Percentiles rank a stretch among this genome's conserved stretches.
Evolutionary conservation across 2,329 filamentous ascomycete species (phyloP).

Genomic region (Aspergillus puulaauensis): DNA sequence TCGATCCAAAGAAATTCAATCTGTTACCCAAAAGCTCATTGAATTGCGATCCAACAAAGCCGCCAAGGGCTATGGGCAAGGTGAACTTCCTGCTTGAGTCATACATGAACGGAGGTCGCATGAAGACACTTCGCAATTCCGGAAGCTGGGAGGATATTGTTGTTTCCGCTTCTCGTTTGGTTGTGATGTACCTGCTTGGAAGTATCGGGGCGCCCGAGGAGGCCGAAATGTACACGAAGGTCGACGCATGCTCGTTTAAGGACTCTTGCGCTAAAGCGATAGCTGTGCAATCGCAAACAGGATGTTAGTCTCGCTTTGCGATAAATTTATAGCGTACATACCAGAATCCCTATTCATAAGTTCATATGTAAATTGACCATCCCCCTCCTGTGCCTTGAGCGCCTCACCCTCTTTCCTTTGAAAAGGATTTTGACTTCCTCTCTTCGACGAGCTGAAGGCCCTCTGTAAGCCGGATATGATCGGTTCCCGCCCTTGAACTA

Average conservation of each 20-base stretch:
- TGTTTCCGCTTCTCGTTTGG: slow-evolving; percentile 86
- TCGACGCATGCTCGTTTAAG: slow-evolving; percentile 59
- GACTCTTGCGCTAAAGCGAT: slow-evolving; percentile 80
- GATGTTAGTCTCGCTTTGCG: slow-evolving; percentile 5
- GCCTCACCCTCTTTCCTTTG: slow-evolving; percentile 59
- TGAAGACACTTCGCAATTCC: slow-evolving; percentile 73
- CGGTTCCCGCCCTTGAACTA: slow-evolving; percentile 79
- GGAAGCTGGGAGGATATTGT: slow-evolving; percentile 72
- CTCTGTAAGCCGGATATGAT: slow-evolving; percentile 74
- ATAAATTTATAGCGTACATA: slow-evolving; percentile 26
- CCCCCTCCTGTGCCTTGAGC: slow-evolving; percentile 64
- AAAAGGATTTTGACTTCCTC: slow-evolving; percentile 67
- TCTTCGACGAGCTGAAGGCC: slow-evolving; percentile 69
- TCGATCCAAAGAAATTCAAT: slow-evolving; percentile 77
- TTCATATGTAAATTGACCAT: slow-evolving; percentile 87
- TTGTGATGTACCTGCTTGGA: slow-evolving; percentile 80
- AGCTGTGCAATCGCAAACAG: slow-evolving; percentile 51
- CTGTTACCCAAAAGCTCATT: slow-evolving; percentile 76
- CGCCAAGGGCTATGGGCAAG: slow-evolving; percentile 76
- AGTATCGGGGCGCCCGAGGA: slow-evolving; percentile 81
- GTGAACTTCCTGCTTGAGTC: slow-evolving; percentile 80
- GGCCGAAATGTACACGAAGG: slow-evolving; percentile 87
- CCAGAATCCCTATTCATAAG: slow-evolving; percentile 88
- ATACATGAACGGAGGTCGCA: slow-evolving; percentile 86
- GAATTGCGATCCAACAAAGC: slow-evolving; percentile 70